Conservation (phyloP, 257 asterid species). For the Rehmannia glutinosa region DNA sequence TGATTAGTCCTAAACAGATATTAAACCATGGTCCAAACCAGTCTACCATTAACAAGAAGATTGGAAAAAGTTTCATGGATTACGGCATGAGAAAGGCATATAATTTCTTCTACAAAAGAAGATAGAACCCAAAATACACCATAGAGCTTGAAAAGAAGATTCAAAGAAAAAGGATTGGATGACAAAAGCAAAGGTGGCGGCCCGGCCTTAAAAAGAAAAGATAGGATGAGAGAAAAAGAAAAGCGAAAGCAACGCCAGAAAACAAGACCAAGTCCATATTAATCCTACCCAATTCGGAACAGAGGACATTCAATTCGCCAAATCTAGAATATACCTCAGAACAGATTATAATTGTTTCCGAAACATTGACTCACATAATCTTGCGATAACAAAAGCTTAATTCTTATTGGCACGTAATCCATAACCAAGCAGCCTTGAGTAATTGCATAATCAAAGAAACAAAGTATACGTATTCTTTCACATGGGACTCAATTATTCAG, state of each 20-base stretch:
- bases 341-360: constrained; percentile 1
- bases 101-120: no score
- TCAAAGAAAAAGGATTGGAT: constrained; percentile 12
- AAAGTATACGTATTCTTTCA: no score
- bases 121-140: constrained; percentile 26
- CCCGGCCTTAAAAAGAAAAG: constrained; percentile 45
- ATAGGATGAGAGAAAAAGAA: constrained; percentile 9
- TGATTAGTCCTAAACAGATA: neutral
- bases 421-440: neutral
- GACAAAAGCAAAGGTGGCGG: constrained; percentile 22
- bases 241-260: constrained; percentile 33
- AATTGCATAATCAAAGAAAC: constrained; percentile 1
- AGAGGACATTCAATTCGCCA: neutral
- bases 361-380: neutral
- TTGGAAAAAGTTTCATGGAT: no score
- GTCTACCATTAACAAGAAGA: no score
- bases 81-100: no score
- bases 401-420: neutral
- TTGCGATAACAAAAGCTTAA: constrained; percentile 9
- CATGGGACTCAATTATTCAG: no score
- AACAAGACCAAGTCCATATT: constrained; percentile 31
- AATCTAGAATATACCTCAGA: constrained; percentile 29
- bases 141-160: constrained; percentile 36
- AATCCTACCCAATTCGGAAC: constrained; percentile 28
- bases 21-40: no score